These are phyloP conservation scores for Ascocoryne sarcoides DNA, from an alignment of 2,329 filamentous ascomycete genomes.

Conservation along the genomic window DNA sequence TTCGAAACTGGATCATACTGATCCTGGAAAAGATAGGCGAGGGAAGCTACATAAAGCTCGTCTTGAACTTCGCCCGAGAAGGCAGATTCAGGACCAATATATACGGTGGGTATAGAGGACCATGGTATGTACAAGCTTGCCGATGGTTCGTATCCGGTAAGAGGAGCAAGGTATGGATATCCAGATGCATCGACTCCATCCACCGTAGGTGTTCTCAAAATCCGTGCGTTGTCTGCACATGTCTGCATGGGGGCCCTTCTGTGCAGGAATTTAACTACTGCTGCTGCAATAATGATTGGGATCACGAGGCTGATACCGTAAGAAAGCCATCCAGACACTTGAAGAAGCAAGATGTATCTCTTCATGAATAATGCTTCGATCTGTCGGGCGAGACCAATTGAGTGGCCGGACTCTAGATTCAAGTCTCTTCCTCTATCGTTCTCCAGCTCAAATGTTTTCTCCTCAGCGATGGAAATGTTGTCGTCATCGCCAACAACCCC, in stretches of 20 bases:
- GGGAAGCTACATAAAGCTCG: slow-evolving; percentile 7
- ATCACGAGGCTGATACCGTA: slow-evolving; percentile 50
- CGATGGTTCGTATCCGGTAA: slow-evolving; percentile 3
- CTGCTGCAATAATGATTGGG: slow-evolving; percentile 48
- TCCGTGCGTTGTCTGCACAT: slow-evolving; percentile 11
- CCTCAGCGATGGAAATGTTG: slow-evolving; percentile 9
- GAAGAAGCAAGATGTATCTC: slow-evolving; percentile 46
- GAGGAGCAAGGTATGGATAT: slow-evolving; percentile 7
- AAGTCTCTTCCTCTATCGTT: slow-evolving; percentile 20
- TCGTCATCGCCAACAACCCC: slow-evolving; percentile 17
- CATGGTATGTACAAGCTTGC: neutral
- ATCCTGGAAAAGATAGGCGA: neutral
- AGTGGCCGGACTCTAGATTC: slow-evolving; percentile 41
- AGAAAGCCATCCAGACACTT: slow-evolving; percentile 45
- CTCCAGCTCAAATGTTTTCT: slow-evolving; percentile 19
- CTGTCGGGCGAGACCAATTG: slow-evolving; percentile 46
- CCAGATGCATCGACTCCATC: neutral
- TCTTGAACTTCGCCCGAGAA: slow-evolving; percentile 16
- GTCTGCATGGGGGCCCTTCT: slow-evolving; percentile 15
- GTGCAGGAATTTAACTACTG: slow-evolving; percentile 38
- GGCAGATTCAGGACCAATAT: slow-evolving; percentile 16
- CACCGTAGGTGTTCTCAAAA: slow-evolving; percentile 9
- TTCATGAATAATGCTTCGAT: slow-evolving; percentile 52
- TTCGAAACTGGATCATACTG: neutral
- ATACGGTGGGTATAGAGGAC: slow-evolving; percentile 3